Base-by-base conservation (phyloP, 2,329 filamentous ascomycete species). In the Penicillium sumatraense region DNA sequence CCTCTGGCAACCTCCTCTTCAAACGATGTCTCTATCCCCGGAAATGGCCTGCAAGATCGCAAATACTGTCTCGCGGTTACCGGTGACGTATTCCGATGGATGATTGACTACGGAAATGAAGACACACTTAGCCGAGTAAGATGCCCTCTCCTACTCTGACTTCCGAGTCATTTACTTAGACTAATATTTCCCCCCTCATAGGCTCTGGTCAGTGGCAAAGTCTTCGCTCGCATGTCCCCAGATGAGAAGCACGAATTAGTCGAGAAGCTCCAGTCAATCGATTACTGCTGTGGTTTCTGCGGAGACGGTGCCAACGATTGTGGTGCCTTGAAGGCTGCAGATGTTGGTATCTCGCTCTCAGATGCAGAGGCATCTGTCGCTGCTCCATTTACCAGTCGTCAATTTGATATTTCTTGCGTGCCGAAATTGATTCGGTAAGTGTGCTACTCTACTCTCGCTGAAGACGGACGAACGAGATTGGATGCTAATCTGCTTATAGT, bases 201-300 rank as follows among this genome's bases (percentile, higher is more conserved):
- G 81, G 93, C 98, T 87, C 89, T 99, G 51, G 88, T 96, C 31
- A 85, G 85, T 51, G 93, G 93, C 23, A 93, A 95, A 73, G 91
- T 99, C 1, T 99, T 96, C 74, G 96, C 95, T 3, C 89, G 95
- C 64, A 99, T 99, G 95, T 98, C 93, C 1, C 96, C 95, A 0
- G 96, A 99, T 70, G 95, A 99, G 74, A 99, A 99, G 73, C 93
- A 97, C 70, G 96, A 99, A 73, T 81, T 99, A 2, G 92, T 99
- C 2, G 95, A 98, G 73, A 99, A 97, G 72, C 82, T 99, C 3
- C 96, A 99, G 72, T 93, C 90, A 65, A 91, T 99, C 61, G 93
- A 93, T 71, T 99, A 97, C 73, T 96, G 90, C 65, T 91, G 87
- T 63, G 95, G 95, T 24, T 99, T 99, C 76, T 99, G 95, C 68